Percentiles rank a stretch among this genome's conserved stretches.
phyloP scores from a whole-genome alignment of 2,329 filamentous ascomycete genomes.

The Trichoderma atroviride region DNA sequence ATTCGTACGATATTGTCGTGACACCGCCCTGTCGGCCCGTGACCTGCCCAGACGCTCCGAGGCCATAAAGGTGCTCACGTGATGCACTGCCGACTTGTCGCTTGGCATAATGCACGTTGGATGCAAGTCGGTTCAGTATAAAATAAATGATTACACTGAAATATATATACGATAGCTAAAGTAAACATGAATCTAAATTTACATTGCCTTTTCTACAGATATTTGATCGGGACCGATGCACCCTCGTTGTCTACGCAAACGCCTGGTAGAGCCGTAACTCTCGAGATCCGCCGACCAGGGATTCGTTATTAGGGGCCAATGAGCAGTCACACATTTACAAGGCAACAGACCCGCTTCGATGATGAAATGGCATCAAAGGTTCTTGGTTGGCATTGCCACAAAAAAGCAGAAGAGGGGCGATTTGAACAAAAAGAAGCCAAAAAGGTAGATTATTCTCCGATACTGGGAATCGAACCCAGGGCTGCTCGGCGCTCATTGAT shows the following conservation, averaged over 20 bases:
- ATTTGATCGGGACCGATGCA: neutral
- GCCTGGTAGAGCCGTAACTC: neutral
- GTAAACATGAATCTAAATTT: neutral
- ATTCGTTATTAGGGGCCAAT: slow-evolving; percentile 6
- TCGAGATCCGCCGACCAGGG: neutral
- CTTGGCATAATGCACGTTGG: neutral
- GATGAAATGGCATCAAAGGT: neutral
- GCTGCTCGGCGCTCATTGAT: slow-evolving; percentile 26
- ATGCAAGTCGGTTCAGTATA: neutral
- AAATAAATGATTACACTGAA: neutral
- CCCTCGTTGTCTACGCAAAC: neutral
- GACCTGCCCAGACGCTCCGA: slow-evolving; percentile 14
- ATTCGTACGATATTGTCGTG: slow-evolving; percentile 7
- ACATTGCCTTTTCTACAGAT: neutral
- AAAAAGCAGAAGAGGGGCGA: neutral
- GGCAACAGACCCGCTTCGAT: neutral
- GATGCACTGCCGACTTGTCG: neutral
- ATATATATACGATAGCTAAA: too few relatives aligned
- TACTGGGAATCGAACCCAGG: slow-evolving; percentile 30
- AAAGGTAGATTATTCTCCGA: slow-evolving; percentile 19
- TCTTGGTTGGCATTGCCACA: neutral
- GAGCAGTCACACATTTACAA: neutral
- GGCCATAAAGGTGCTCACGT: slow-evolving; percentile 17
- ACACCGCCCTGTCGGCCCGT: slow-evolving; percentile 15
- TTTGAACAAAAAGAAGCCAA: neutral